Base-by-base conservation (phyloP, 164 flowering plant genomes). In the Chimonanthus praecox region DNA sequence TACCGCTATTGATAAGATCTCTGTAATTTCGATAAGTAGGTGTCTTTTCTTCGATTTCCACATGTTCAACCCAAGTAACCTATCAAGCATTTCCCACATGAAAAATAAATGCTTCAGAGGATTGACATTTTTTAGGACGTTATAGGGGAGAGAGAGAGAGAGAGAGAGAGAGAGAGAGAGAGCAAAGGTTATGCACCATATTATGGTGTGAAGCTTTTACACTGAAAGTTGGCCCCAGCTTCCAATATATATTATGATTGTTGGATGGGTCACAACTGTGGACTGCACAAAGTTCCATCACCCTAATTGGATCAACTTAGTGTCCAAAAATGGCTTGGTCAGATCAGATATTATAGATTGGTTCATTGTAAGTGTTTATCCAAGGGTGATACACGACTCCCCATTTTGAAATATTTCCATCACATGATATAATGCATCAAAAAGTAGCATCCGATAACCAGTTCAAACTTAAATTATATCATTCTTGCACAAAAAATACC, bases 41-140 rank as follows among this genome's bases (percentile, higher is more conserved):
- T 33, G 64, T 46, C 48, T 68, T 80, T 48, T 86, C 89, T 73
- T 86, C 87, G 47, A 85, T 77, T 78, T 83, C 87, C 45, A 76
- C 78, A 73, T 85, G 88, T 70, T 88, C 91, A 20, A 88, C 70
- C 91, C 91, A 88, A n/a, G 79, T 78, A 70, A 88, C 85, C 91
- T 82, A 51, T 71, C 46, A 50, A 13, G 45, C 51, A 72, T 21
- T 64, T 20, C 33, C 33, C 60, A 43, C n/a, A 64, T 43, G 45
- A 7, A n/a, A n/a, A 58, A 50, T 7, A 5, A 20, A 9, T 3
- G 7, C 8, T 2, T 46, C 33, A 65, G 48, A 65, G 21, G 21
- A 5, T 49, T 15, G 61, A 7, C 9, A 3, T 44, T 61, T 5
- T n/a, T 46, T 16, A 54, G n/a, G 60, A 10, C 4, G 60, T 54